phyloP scores from a whole-genome alignment of 345 rosid species.

The Syzygium jambos region DNA sequence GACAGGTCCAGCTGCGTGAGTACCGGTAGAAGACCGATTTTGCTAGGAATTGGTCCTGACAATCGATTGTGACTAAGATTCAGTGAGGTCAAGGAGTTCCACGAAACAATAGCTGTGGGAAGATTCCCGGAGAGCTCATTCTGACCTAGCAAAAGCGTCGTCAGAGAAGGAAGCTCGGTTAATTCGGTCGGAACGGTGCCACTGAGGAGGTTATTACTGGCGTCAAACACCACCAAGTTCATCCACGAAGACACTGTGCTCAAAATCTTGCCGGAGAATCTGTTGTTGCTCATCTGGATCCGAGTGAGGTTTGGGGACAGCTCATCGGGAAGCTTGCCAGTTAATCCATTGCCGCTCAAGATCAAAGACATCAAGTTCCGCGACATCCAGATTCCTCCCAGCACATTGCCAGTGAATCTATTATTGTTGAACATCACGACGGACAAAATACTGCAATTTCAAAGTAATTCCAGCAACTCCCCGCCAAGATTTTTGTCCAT shows the following conservation, averaged over 20 bases:
- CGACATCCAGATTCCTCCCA: slow-evolving; percentile 40
- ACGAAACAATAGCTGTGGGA: slow-evolving; percentile 33
- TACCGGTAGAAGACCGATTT: slow-evolving; percentile 20
- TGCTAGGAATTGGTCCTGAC: slow-evolving; percentile 34
- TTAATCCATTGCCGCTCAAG: slow-evolving; percentile 24
- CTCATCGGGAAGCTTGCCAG: slow-evolving; percentile 40
- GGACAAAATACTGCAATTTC: slow-evolving; percentile 27
- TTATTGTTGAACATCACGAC: slow-evolving; percentile 13
- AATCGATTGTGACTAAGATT: slow-evolving; percentile 40
- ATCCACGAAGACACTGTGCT: slow-evolving; percentile 22
- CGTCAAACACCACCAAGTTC: slow-evolving; percentile 25
- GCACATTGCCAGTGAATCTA: slow-evolving; percentile 32
- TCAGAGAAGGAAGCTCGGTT: slow-evolving; percentile 26
- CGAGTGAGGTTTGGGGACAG: slow-evolving; percentile 19
- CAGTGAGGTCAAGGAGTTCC: slow-evolving; percentile 23
- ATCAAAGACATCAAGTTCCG: slow-evolving; percentile 7
- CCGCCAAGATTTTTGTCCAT: slow-evolving; percentile 38
- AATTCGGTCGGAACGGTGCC: slow-evolving; percentile 37
- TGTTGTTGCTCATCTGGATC: slow-evolving; percentile 35
- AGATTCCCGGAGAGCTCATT: slow-evolving; percentile 43
- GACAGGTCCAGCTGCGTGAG: slow-evolving; percentile 39
- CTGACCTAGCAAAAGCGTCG: slow-evolving; percentile 26
- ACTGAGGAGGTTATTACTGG: slow-evolving; percentile 37
- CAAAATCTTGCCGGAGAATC: slow-evolving; percentile 39
- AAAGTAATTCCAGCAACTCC: slow-evolving; percentile 42